Base-by-base conservation (phyloP, 192 early-diverging fungal species). In the Jimgerdemannia lactiflua region DNA sequence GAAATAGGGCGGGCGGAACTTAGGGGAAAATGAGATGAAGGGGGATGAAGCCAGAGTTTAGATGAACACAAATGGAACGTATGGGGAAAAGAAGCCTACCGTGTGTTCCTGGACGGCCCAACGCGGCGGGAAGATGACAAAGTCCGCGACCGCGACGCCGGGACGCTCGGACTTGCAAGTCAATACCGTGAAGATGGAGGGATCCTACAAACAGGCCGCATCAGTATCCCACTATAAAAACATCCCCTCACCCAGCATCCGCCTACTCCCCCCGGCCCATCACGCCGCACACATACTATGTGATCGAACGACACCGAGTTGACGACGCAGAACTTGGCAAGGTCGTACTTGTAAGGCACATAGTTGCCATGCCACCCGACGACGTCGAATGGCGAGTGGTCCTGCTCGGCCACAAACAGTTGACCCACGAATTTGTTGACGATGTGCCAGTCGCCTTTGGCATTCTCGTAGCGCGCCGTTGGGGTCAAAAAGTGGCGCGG, bases 361-460 rank as follows among this genome's bases (percentile, higher is more conserved):
- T 97, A 99, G 88, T 99, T 99, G 59, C 97, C 97, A 80, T 98
- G 95, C 95, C 97, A 99, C 11, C 95, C 97, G 40, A 98, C 96
- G 2, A 99, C 96, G 79, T 99, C 95, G 74, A 94, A 99, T 7
- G 96, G 95, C 19, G 92, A 93, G 81, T 99, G 96, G 68, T 88
- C 74, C 85, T 94, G 91, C 19, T 78, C 73, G 6, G 89, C 89
- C n/a, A 72, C 69, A 84, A 95, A 97, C 17, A 97, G 75, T 64
- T 88, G 80, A 44, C 95, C 94, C 43, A 93, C 91, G 82, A 91
- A 97, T 85, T 99, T 99, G 77, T 87, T 90, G 39, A 94, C 71
- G 9, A 97, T 91, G 0, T 85, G 76, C 87, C 90, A 98, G 3
- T 72, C 77, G 41, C 69, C 77, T 63, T 82, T 82, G 4, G 84